Evolutionary conservation across 345 rosid species (phyloP), one percentile per base, ranked within the genome.

Genomic region (Syzygium aromaticum): DNA sequence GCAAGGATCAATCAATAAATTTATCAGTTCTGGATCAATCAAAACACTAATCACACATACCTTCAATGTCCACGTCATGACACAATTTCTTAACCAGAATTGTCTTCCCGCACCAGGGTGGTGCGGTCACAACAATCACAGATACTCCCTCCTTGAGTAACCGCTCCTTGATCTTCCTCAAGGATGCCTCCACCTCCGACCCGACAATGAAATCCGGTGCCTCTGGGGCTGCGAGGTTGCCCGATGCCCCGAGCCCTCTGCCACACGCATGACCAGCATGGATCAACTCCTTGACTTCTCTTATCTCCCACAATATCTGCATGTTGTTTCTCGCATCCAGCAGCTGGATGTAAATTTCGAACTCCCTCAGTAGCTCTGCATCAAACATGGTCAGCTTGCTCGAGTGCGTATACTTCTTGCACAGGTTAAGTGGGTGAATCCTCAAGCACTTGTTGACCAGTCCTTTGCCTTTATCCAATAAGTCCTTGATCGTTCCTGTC

Each of bases 11-110:
- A 57, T 25, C 33, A 21, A 27, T 43, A 51, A 86, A n/a, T 23
- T 11, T n/a, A 64, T 67, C 3, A 33, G 78, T 17, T 4, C 38
- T 63, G 54, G 56, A 52, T 52, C 33, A 67, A 23, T 51, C 51
- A 51, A 40, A 38, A 64, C 43, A 21, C 19, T 25, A 25, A 54
- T 25, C 27, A 33, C n/a, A 7, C 17, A 54, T 78, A 87, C 88
- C 82, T 87, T 87, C 57, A 84, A 87, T 53, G 40, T 87, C 86
- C 77, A n/a, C 51, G 46, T 87, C 87, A 77, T 87, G 89, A 28
- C 87, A 54, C 11, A 87, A 77, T 59, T 85, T 84, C 51, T 38
- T 54, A 33, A 64, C 84, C 84, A 85, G 77, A 77, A 84, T 53
- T 8, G 84, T 87, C 67, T 87, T 87, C 43, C 89, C 87, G 17